Evolutionary conservation across 176 grass and related monocot genomes (phyloP), one percentile per base, ranked within the genome.

Genomic region (Rhynchospora breviuscula): DNA sequence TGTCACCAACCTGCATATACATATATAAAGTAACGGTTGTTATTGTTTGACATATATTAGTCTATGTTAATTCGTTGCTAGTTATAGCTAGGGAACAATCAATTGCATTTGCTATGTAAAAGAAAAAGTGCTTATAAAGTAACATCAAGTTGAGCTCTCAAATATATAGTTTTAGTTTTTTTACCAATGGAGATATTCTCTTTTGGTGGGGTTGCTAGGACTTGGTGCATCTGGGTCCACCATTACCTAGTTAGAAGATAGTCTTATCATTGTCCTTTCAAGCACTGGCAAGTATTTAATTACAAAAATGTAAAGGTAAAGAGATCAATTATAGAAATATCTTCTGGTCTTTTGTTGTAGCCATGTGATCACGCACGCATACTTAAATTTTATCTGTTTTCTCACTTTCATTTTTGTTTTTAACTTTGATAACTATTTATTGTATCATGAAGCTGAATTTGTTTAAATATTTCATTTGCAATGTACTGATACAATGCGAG

Each of bases 141-240:
- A 83, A 65, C 81, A 87, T 83, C 73, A 59, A 73, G 18, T 43
- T 49, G 56, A 82, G 60, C 79, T 79, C 48, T 33, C 19, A 81
- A 90, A 92, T 84, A 88, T 25, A 67, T 84, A 29, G 48, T 51
- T 52, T 1, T 40, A 52, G 7, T 64, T 79, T 84, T 84, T 86
- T 93, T 87, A 98, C 95, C 95, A 98, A 63, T 98, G 95, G 83
- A 98, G 92, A 88, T 98, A 82, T 91, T 98, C 92, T 64, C 92
- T 90, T 81, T 90, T 83, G 67, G 89, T 91, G 80, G 95, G 95
- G 85, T 98, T 90, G 87, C 95, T 93, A 13, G 92, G 95, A 83
- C 92, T 98, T 85, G 95, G 95, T 87, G 92, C 61, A 89, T 95
- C 95, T 81, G 95, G 95, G 83, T 98, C 95, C 85, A 95, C 92